Conservation (phyloP, 2,329 filamentous ascomycete genomes). For the Fonsecaea erecta region DNA sequence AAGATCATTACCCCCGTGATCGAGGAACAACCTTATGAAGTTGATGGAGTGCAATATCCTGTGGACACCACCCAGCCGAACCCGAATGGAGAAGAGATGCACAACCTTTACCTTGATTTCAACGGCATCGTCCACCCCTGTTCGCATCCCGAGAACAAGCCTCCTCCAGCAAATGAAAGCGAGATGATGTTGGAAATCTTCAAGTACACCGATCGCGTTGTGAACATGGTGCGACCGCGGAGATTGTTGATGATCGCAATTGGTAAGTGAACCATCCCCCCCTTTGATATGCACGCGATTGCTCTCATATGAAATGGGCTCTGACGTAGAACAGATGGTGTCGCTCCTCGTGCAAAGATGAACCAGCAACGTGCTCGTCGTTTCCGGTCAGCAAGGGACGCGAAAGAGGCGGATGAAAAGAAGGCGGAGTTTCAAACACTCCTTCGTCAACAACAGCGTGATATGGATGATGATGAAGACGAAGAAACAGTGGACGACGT, state of each 20-base stretch:
- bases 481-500: slow-evolving; percentile 60
- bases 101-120: slow-evolving; percentile 98
- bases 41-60: slow-evolving; percentile 83
- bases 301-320: background rate
- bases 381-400: slow-evolving; percentile 92
- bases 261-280: slow-evolving; percentile 57
- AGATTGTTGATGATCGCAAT: slow-evolving; percentile 98
- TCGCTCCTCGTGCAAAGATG: slow-evolving; percentile 98
- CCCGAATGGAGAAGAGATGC: slow-evolving; percentile 96
- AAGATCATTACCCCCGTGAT: slow-evolving; percentile 94
- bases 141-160: slow-evolving; percentile 92
- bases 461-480: slow-evolving; percentile 66
- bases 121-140: slow-evolving; percentile 99
- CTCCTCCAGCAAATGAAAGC: slow-evolving; percentile 89
- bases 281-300: background rate
- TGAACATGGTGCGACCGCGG: slow-evolving; percentile 96
- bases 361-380: slow-evolving; percentile 97
- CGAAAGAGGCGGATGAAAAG: slow-evolving; percentile 89
- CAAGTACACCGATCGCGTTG: slow-evolving; percentile 96
- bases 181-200: slow-evolving; percentile 99
- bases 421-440: slow-evolving; percentile 86
- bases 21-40: slow-evolving; percentile 78
- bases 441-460: slow-evolving; percentile 70
- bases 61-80: slow-evolving; percentile 84
- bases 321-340: slow-evolving; percentile 69